These are phyloP conservation scores for Coniella vitis DNA, from an alignment of 2,329 filamentous ascomycete species.

Conservation along the genomic window DNA sequence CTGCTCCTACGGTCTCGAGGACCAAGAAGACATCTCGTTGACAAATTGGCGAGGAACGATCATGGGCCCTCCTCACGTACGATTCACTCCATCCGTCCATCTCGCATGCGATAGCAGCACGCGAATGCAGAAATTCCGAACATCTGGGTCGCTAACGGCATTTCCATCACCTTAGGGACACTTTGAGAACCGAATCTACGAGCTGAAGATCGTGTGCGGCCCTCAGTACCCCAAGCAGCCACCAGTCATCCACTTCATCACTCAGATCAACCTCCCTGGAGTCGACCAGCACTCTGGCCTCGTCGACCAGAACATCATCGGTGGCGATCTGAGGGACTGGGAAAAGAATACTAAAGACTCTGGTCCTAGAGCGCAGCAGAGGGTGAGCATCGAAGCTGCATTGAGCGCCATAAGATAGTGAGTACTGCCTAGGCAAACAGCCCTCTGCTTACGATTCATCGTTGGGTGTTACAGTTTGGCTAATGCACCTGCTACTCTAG, in stretches of 20 bases:
- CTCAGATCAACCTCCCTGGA: conserved; percentile 92
- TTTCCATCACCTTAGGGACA: conserved; percentile 56
- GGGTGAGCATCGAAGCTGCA: conserved; percentile 28
- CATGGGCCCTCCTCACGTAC: conserved; percentile 87
- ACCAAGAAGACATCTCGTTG: conserved; percentile 93
- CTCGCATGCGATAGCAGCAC: not conserved
- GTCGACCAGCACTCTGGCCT: conserved; percentile 74
- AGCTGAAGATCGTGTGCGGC: conserved; percentile 92
- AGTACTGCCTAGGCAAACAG: conserved; percentile 1
- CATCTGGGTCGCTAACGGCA: not conserved
- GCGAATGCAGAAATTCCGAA: not conserved
- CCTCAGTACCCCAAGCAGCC: conserved; percentile 82
- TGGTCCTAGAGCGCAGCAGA: conserved; percentile 26
- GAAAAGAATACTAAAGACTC: conserved; percentile 64
- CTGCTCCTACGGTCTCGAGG: conserved; percentile 92
- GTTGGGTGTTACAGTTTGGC: not conserved
- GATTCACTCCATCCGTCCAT: not conserved
- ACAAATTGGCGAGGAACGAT: conserved; percentile 99
- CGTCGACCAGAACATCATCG: conserved; percentile 78
- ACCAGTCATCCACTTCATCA: conserved; percentile 86
- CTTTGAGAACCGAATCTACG: conserved; percentile 99
- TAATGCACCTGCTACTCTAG: conserved; percentile 38
- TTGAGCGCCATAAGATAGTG: conserved; percentile 29
- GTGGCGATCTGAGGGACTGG: conserved; percentile 75
- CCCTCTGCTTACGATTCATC: not conserved